Conservation (phyloP, 129 eudicot species). For the Oenanthe sinensis region DNA sequence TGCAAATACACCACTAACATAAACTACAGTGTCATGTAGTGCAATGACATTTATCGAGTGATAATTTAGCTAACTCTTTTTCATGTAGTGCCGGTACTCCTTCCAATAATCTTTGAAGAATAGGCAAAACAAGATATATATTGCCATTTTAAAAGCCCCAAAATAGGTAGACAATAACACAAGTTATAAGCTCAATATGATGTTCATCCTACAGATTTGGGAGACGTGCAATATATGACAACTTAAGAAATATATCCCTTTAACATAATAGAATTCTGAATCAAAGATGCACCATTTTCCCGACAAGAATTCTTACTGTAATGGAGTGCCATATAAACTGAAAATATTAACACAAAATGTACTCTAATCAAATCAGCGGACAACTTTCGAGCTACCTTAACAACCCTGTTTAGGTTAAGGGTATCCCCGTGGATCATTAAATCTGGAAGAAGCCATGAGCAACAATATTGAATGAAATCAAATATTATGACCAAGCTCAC, state of each 20-base stretch:
- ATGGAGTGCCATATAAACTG: conserved; percentile 76
- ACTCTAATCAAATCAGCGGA: conserved; percentile 50
- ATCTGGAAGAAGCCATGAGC: conserved; percentile 96
- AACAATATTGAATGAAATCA: conserved; percentile 73
- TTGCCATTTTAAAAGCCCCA: neutral
- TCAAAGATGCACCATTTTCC: conserved; percentile 57
- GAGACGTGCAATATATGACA: neutral
- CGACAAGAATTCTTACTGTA: conserved; percentile 69
- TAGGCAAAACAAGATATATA: neutral
- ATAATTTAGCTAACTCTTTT: too few relatives aligned
- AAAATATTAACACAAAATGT: conserved; percentile 84
- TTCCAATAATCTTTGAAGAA: neutral
- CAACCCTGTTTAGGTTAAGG: conserved; percentile 61
- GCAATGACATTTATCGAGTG: too few relatives aligned
- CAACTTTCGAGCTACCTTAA: conserved; percentile 62
- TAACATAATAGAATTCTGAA: conserved; percentile 47
- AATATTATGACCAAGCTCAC: conserved; percentile 65
- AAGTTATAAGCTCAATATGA: neutral
- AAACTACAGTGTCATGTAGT: too few relatives aligned
- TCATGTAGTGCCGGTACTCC: neutral
- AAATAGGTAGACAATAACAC: neutral
- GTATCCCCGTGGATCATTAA: conserved; percentile 57
- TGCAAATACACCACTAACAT: too few relatives aligned
- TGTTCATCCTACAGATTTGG: neutral
- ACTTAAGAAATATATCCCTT: neutral